phyloP scores from a whole-genome alignment of 441 rosid species.

The Viola pubescens region DNA sequence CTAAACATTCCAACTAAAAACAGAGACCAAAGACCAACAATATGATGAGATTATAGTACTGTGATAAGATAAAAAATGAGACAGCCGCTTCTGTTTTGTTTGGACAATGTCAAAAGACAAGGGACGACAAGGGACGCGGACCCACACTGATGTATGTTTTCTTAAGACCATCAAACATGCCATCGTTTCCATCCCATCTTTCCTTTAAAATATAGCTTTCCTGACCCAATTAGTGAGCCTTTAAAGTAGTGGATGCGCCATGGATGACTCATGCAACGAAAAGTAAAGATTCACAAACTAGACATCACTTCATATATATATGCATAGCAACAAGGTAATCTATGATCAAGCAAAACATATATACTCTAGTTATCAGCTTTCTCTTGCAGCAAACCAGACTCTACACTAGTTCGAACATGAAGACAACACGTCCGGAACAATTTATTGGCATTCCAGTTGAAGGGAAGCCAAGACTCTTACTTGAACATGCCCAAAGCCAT shows the following conservation, averaged over 20 bases:
- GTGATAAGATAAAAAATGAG: not conserved
- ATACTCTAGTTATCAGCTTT: conserved; percentile 3
- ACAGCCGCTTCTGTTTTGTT: not conserved
- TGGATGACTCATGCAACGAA: conserved; percentile 32
- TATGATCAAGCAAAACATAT: conserved; percentile 16
- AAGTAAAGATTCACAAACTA: conserved; percentile 16
- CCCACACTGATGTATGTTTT: conserved; percentile 8
- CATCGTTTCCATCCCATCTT: conserved; percentile 4
- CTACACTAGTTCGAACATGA: conserved; percentile 19
- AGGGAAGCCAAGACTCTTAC: conserved; percentile 26
- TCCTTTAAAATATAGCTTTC: conserved; percentile 8
- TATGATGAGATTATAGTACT: not conserved
- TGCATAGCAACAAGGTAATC: conserved; percentile 1
- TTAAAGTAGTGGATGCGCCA: conserved; percentile 27
- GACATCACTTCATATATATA: conserved; percentile 12
- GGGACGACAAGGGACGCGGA: conserved; percentile 3
- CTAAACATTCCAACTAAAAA: too few species aligned
- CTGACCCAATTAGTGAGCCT: conserved; percentile 12
- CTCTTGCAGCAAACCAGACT: not conserved
- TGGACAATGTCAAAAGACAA: not conserved
- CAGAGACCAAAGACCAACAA: not conserved
- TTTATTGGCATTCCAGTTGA: conserved; percentile 27
- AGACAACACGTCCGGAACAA: conserved; percentile 23
- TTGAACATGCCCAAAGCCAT: conserved; percentile 15
- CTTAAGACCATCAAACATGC: conserved; percentile 19